These are phyloP conservation scores for Ambrosia hybrid DNA, from an alignment of 140 eudicot genomes.

Conservation along the genomic window DNA sequence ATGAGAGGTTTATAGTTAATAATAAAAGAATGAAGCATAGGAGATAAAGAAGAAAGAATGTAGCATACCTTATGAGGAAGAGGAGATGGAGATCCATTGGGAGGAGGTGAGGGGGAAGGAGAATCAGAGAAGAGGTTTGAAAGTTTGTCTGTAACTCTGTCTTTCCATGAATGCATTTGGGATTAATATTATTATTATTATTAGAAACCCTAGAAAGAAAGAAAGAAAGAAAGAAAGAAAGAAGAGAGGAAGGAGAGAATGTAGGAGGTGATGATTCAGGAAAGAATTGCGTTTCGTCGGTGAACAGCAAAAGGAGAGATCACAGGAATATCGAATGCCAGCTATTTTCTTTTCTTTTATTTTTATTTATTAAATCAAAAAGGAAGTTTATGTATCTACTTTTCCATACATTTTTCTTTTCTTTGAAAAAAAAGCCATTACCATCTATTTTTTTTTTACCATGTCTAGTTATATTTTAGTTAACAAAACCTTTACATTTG, in stretches of 20 bases:
- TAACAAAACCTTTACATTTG: no score
- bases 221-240: constrained; percentile 4
- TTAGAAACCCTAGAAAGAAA: constrained; percentile 30
- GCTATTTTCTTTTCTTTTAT: not conserved
- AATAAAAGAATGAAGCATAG: not conserved
- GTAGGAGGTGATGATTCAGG: constrained; percentile 25
- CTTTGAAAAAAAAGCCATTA: no score
- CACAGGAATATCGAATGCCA: constrained; percentile 9
- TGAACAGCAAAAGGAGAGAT: constrained; percentile 28
- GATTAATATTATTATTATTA: not conserved
- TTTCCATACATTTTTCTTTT: no score
- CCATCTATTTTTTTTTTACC: no score
- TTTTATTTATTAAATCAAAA: no score
- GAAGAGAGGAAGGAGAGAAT: constrained; percentile 16
- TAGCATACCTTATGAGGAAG: constrained; percentile 48
- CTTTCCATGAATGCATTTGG: constrained; percentile 62
- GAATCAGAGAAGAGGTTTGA: constrained; percentile 75
- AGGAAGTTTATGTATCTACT: no score
- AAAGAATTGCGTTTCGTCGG: constrained; percentile 38
- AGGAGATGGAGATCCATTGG: constrained; percentile 22
- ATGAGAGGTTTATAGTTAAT: not conserved
- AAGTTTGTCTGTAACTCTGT: constrained; percentile 62
- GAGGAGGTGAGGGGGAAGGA: constrained; percentile 35
- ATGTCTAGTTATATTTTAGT: no score
- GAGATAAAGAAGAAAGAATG: not conserved